A percentile compares a stretch with the other conserved stretches of the same genome.
phyloP scores from a whole-genome alignment of 495 filamentous ascomycete genomes.

The Lophiostoma macrostomum region DNA sequence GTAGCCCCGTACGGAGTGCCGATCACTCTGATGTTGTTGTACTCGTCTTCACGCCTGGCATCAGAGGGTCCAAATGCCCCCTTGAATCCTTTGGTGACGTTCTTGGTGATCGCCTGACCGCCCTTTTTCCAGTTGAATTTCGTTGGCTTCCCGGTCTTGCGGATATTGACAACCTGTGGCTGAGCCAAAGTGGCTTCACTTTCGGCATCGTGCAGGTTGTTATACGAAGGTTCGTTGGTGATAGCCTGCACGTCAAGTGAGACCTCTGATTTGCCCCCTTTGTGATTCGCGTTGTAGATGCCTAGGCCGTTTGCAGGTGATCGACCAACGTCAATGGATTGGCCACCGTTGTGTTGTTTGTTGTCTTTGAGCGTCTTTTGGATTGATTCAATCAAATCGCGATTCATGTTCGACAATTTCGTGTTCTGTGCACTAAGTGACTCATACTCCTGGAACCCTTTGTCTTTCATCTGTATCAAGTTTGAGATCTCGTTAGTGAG shows the following conservation, averaged over 20 bases:
- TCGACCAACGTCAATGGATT: slow-evolving; percentile 51
- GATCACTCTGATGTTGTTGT: slow-evolving; percentile 57
- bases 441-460: slow-evolving; percentile 91
- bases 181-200: slow-evolving; percentile 39
- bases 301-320: slow-evolving; percentile 70
- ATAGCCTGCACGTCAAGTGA: slow-evolving; percentile 55
- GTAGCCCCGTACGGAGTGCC: slow-evolving; percentile 47
- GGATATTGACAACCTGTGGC: slow-evolving; percentile 87
- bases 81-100: slow-evolving; percentile 88
- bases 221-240: slow-evolving; percentile 30
- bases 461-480: slow-evolving; percentile 78
- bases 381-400: slow-evolving; percentile 88
- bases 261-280: slow-evolving; percentile 63
- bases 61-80: slow-evolving; percentile 57
- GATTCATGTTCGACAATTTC: slow-evolving; percentile 90
- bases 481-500: slow-evolving; percentile 77
- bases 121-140: slow-evolving; percentile 99
- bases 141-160: slow-evolving; percentile 77
- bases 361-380: slow-evolving; percentile 87
- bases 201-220: slow-evolving; percentile 31
- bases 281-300: slow-evolving; percentile 69
- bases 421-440: slow-evolving; percentile 89
- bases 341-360: slow-evolving; percentile 45
- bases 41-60: slow-evolving; percentile 53
- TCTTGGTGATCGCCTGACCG: slow-evolving; percentile 86